Percentiles rank a stretch among this genome's conserved stretches.
These are phyloP conservation scores for Thielaviopsis ethacetica DNA, from an alignment of 2,329 filamentous ascomycete genomes.

Conservation along the genomic window DNA sequence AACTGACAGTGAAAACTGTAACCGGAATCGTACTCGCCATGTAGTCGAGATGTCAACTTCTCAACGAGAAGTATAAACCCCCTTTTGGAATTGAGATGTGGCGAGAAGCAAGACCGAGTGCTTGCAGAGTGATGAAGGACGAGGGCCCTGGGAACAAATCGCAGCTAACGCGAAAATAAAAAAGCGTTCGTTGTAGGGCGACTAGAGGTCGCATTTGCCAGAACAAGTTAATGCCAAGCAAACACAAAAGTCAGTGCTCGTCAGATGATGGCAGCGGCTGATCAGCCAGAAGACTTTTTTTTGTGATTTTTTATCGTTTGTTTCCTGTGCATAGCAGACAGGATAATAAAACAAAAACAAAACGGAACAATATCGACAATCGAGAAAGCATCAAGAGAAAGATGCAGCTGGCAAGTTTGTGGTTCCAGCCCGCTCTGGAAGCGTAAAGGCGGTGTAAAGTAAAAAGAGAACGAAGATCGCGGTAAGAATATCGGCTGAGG, in stretches of 20 bases:
- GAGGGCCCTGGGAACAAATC: too few species aligned
- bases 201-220: background rate
- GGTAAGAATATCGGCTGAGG: background rate
- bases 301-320: slow-evolving; percentile 1
- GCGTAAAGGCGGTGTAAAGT: background rate
- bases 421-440: background rate
- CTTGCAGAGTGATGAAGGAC: background rate
- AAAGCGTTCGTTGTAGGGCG: background rate
- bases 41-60: background rate
- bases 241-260: background rate
- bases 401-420: background rate
- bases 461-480: slow-evolving; percentile 1
- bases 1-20: background rate
- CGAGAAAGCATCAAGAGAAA: background rate
- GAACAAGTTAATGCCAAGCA: background rate
- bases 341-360: background rate
- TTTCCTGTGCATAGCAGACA: background rate
- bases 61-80: background rate
- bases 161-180: background rate
- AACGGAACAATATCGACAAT: background rate
- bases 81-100: background rate
- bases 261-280: background rate
- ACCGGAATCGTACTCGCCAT: background rate
- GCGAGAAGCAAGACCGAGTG: background rate
- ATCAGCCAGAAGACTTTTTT: background rate